These are phyloP conservation scores for Byssochlamys sp. DNA, from an alignment of 2,329 filamentous ascomycete genomes.

Conservation along the genomic window DNA sequence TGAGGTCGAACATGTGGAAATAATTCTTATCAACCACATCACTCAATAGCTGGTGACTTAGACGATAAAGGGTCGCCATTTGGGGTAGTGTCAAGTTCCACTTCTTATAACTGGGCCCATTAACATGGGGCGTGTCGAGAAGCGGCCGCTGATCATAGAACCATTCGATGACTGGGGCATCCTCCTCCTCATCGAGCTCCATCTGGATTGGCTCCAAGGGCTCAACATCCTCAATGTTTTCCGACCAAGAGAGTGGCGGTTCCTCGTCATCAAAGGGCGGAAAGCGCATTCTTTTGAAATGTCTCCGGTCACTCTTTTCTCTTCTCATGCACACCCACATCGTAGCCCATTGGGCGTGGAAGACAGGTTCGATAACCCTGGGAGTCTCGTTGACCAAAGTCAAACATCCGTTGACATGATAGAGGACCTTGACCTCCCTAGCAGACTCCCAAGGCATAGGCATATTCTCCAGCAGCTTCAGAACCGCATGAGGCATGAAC, in stretches of 20 bases:
- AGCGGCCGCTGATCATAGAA: conserved; percentile 92
- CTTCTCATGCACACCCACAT: conserved; percentile 99
- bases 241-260: conserved; percentile 91
- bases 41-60: conserved; percentile 81
- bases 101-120: conserved; percentile 88
- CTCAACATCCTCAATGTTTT: conserved; percentile 97
- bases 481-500: conserved; percentile 96
- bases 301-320: conserved; percentile 87
- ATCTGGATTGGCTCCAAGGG: conserved; percentile 96
- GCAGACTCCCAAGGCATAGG: conserved; percentile 98
- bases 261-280: conserved; percentile 98
- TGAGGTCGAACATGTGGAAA: conserved; percentile 91
- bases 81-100: conserved; percentile 91
- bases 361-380: conserved; percentile 92
- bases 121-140: conserved; percentile 83
- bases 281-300: conserved; percentile 98
- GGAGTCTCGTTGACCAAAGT: conserved; percentile 95
- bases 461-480: conserved; percentile 98
- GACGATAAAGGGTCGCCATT: conserved; percentile 88
- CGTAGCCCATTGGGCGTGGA: conserved; percentile 96
- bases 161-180: conserved; percentile 86
- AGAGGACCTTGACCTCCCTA: conserved; percentile 91
- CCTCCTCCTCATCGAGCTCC: conserved; percentile 90
- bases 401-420: conserved; percentile 94
- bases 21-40: conserved; percentile 95